Base-by-base conservation (phyloP, 371 early-diverging fungal species). In the Syncephalis fuscata region DNA sequence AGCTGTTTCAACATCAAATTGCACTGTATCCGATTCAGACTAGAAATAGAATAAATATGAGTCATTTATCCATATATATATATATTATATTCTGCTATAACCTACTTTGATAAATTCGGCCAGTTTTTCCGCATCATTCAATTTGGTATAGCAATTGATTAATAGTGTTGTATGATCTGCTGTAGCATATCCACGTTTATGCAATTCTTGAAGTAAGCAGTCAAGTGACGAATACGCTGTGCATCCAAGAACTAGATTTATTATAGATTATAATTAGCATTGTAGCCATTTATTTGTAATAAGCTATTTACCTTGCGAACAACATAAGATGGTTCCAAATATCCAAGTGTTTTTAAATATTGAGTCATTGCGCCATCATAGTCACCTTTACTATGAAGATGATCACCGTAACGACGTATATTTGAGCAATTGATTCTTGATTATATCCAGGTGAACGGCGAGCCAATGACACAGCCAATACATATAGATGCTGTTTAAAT, bases 71-170 rank as follows among this genome's bases (percentile, higher is more conserved):
- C 21, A 3, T 10, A 16, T 20, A 16, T 10, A 1, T 26, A 23
- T 42, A 16, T 27, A 38, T 3, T 21, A 20, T 39, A 39, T 36
- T 20, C 21, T 22, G 11, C 23, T 27, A 4, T 45, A 23, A 11
- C 16, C 20, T 53, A 70, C 77, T 69, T 85, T 82, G 50, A 96
- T 81, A 54, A 96, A 92, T 54, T 75, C 73, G 58, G 88, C 85
- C 17, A 91, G 63, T 10, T 78, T 61, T 38, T 73, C 71, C 9
- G 80, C 80, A 62, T 88, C 92, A 55, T 85, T 83, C 15, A 91
- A 69, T 59, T 94, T 93, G 19, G 94, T 87, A 59, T 94, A 96
- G 69, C 97, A 96, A 56, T 92, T 93, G n/a, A 96, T 67, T 23
- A 96, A 62, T 40, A 94, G 60, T 0, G 94, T 93, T 0, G 93